A percentile compares a stretch with the other conserved stretches of the same genome.
These are phyloP conservation scores for Penicillium angulare DNA, from an alignment of 495 filamentous ascomycete genomes.

Conservation along the genomic window DNA sequence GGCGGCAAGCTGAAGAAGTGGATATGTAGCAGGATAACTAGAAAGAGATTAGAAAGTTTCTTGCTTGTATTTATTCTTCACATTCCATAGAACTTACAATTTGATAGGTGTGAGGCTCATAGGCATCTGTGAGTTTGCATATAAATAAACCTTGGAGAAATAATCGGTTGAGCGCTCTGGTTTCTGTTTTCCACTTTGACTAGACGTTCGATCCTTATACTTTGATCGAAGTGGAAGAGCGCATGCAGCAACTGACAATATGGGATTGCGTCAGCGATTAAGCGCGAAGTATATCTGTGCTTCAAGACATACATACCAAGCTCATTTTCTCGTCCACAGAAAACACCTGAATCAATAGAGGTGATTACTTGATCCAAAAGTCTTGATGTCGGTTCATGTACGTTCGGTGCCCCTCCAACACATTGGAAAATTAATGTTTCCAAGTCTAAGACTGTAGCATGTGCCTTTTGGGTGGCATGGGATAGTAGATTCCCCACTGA, in stretches of 20 bases:
- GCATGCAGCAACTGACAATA: slow-evolving; percentile 26
- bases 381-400: slow-evolving; percentile 39
- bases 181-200: slow-evolving; percentile 7
- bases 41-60: slow-evolving; percentile 16
- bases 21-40: slow-evolving; percentile 67
- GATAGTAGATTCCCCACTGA: slow-evolving; percentile 14
- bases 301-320: slow-evolving; percentile 44
- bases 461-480: slow-evolving; percentile 16
- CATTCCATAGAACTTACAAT: slow-evolving; percentile 58
- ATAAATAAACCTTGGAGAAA: slow-evolving; percentile 75
- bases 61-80: too few relatives aligned
- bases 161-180: slow-evolving; percentile 40
- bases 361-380: slow-evolving; percentile 64
- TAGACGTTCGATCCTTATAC: slow-evolving; percentile 10
- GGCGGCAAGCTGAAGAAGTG: slow-evolving; percentile 70
- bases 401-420: slow-evolving; percentile 15
- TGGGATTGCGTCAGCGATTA: background rate
- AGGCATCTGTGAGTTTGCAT: slow-evolving; percentile 75
- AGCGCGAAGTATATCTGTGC: background rate
- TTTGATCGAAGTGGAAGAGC: slow-evolving; percentile 10
- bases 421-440: slow-evolving; percentile 15
- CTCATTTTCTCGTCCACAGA: slow-evolving; percentile 60
- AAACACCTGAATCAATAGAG: slow-evolving; percentile 65
- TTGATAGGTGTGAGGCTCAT: slow-evolving; percentile 61
- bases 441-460: slow-evolving; percentile 19